Conservation (phyloP, 495 filamentous ascomycete species). For the Trichodelitschia bisporula region DNA sequence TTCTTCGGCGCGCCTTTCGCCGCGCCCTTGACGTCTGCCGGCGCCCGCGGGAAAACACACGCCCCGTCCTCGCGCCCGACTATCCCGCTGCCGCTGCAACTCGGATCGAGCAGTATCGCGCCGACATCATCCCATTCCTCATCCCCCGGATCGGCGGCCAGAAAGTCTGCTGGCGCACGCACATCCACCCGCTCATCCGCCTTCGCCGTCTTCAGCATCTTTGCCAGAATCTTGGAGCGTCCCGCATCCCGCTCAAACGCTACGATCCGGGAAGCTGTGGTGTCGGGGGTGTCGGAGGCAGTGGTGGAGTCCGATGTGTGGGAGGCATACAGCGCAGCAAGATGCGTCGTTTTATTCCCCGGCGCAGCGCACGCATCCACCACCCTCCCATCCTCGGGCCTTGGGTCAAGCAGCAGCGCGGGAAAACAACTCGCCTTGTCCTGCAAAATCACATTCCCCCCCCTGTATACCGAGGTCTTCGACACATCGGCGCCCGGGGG, state of each 20-base stretch:
- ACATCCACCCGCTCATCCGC: conserved; percentile 37
- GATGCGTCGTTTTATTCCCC: conserved; percentile 91
- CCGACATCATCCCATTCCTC: conserved; percentile 30
- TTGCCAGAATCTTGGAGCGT: conserved; percentile 46
- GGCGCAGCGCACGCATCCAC: conserved; percentile 84
- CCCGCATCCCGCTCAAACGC: conserved; percentile 46
- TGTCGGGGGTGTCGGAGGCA: background rate
- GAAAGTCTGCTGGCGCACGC: conserved; percentile 50
- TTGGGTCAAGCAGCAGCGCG: conserved; percentile 51
- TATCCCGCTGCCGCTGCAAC: conserved; percentile 86
- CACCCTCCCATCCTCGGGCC: conserved; percentile 36
- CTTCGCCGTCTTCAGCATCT: conserved; percentile 60
- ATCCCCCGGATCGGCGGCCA: conserved; percentile 38
- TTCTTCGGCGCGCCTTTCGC: background rate
- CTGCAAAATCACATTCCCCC: conserved; percentile 65
- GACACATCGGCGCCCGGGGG: conserved; percentile 41
- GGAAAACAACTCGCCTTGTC: conserved; percentile 96
- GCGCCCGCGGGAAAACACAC: too few relatives aligned
- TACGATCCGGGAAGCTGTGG: conserved; percentile 18
- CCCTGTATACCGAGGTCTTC: conserved; percentile 40
- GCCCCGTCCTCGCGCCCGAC: conserved; percentile 61
- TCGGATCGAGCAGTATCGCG: conserved; percentile 67
- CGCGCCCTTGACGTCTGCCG: background rate
- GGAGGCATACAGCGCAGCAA: conserved; percentile 40
- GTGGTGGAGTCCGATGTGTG: conserved; percentile 10